Percentiles rank a stretch among this genome's conserved stretches.
These are phyloP conservation scores for Bipolaris oryzae DNA, from an alignment of 2,329 filamentous ascomycete species.

Conservation along the genomic window DNA sequence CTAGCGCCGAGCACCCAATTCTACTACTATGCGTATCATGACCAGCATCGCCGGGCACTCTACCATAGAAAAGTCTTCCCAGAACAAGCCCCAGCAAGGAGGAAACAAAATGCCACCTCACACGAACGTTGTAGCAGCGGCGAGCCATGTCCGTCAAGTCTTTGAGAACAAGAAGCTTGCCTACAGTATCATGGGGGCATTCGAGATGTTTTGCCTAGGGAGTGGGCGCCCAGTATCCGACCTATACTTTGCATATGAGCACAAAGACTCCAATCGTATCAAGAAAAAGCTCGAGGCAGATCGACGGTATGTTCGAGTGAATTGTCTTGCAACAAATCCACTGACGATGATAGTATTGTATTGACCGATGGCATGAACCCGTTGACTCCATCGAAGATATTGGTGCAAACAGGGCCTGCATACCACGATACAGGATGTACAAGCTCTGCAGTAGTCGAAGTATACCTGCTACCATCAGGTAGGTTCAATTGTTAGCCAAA, in stretches of 20 bases:
- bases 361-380: constrained; percentile 40
- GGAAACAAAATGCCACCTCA: constrained; percentile 26
- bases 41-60: constrained; percentile 29
- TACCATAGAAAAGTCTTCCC: constrained; percentile 32
- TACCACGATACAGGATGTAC: constrained; percentile 37
- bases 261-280: constrained; percentile 37
- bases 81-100: constrained; percentile 29
- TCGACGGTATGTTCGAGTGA: constrained; percentile 26
- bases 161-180: constrained; percentile 43
- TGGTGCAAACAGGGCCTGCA: constrained; percentile 41
- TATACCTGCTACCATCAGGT: constrained; percentile 43
- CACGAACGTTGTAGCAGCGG: constrained; percentile 39
- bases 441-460: constrained; percentile 34
- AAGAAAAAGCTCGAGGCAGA: constrained; percentile 37
- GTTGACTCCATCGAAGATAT: constrained; percentile 37
- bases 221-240: constrained; percentile 39
- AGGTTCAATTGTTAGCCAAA: background rate
- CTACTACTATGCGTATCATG: constrained; percentile 18
- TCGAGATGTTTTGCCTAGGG: constrained; percentile 43
- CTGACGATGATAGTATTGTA: constrained; percentile 33
- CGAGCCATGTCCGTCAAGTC: constrained; percentile 33
- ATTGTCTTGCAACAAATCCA: too few species aligned
- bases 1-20: background rate
- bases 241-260: constrained; percentile 44
- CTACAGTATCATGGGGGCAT: constrained; percentile 39